Percentiles rank a stretch among this genome's conserved stretches.
Conservation (phyloP, 2,329 filamentous ascomycete species). For the Ilyonectria sp. region DNA sequence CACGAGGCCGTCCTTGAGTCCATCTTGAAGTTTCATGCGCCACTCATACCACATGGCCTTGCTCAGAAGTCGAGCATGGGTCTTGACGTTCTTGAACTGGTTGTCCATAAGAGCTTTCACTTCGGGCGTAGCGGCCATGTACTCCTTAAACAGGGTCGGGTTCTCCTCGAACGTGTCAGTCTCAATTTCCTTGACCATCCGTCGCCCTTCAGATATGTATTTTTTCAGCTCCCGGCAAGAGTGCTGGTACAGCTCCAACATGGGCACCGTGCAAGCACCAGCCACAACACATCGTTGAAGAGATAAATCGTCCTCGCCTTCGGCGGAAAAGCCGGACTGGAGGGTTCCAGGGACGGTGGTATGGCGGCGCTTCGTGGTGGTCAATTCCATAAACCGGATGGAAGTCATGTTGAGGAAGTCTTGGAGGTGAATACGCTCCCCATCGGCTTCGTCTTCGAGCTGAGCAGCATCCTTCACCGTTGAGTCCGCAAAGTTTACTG, state of each 20-base stretch:
- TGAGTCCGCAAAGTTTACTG: constrained; percentile 61
- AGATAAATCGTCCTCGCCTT: constrained; percentile 66
- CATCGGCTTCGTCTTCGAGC: constrained; percentile 64
- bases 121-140: constrained; percentile 86
- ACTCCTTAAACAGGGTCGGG: constrained; percentile 91
- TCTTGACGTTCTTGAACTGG: constrained; percentile 98
- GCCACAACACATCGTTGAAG: constrained; percentile 88
- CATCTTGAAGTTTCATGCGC: constrained; percentile 89
- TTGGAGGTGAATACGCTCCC: constrained; percentile 82
- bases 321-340: constrained; percentile 58
- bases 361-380: constrained; percentile 93
- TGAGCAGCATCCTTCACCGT: constrained; percentile 59
- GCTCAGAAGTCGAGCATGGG: constrained; percentile 88
- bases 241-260: constrained; percentile 95
- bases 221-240: constrained; percentile 96
- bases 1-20: constrained; percentile 84
- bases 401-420: constrained; percentile 96
- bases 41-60: constrained; percentile 99
- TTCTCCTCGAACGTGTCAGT: constrained; percentile 91
- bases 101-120: constrained; percentile 92
- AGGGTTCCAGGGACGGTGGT: constrained; percentile 76
- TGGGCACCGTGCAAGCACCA: constrained; percentile 90
- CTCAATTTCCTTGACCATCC: constrained; percentile 92
- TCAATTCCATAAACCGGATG: constrained; percentile 98
- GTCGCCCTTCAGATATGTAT: constrained; percentile 93